Percentiles rank a stretch among this genome's conserved stretches.
These are phyloP conservation scores for Moesziomyces aphidis DNA, from an alignment of 1,284 basidiomycete species.

Conservation along the genomic window DNA sequence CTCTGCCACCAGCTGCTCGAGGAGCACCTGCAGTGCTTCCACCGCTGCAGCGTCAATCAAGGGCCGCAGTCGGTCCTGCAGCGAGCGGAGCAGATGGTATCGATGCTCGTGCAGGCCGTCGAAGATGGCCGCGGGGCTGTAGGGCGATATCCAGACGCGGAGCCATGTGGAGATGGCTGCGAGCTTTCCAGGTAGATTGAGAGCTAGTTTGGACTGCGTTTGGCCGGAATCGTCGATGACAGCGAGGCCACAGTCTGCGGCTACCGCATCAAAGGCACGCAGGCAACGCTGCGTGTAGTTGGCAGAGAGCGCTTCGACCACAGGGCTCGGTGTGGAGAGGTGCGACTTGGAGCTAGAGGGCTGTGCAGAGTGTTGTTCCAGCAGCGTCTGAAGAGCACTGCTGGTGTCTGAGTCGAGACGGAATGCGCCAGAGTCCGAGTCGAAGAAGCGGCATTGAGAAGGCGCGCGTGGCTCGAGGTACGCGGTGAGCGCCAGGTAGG, in stretches of 20 bases:
- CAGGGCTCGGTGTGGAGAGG: constrained; percentile 17
- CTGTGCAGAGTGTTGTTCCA: constrained; percentile 4
- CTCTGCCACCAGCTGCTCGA: constrained; percentile 17
- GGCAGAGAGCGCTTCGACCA: constrained; percentile 26
- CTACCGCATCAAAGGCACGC: not conserved
- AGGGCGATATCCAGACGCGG: constrained; percentile 31
- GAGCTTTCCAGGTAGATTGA: constrained; percentile 12
- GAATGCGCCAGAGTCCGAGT: not conserved
- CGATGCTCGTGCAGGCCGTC: constrained; percentile 3
- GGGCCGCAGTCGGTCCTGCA: constrained; percentile 23
- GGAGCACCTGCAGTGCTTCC: constrained; percentile 10
- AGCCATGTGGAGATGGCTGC: constrained; percentile 19
- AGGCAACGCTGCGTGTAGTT: constrained; percentile 24
- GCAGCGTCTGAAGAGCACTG: constrained; percentile 4
- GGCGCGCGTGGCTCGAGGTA: constrained; percentile 23
- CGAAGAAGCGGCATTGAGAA: constrained; percentile 14
- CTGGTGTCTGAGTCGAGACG: constrained; percentile 1
- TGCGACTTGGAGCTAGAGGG: constrained; percentile 26
- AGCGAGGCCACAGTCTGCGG: constrained; percentile 2
- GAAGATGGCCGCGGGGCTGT: constrained; percentile 18
- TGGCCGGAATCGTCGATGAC: not conserved
- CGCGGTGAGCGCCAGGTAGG: constrained; percentile 14
- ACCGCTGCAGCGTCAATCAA: constrained; percentile 12
- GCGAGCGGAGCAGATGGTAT: constrained; percentile 7
- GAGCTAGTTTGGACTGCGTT: not conserved